These are phyloP conservation scores for Aquilaria malaccensis DNA, from an alignment of 345 rosid genomes.

Conservation along the genomic window DNA sequence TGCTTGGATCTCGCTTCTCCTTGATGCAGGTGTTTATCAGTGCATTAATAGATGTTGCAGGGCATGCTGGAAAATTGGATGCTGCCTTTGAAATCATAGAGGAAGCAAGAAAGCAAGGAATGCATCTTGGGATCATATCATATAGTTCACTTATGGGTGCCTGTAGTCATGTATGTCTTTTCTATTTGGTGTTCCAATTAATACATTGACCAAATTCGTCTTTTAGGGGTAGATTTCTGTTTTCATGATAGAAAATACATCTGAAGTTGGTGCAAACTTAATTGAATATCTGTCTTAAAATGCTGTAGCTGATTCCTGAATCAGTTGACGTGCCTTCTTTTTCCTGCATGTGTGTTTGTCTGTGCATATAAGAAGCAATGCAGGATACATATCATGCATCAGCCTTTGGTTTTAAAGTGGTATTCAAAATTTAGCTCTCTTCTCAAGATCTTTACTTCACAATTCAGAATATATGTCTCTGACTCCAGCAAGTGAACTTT, in stretches of 20 bases:
- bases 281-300: no score
- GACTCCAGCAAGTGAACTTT: background rate
- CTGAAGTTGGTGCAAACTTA: no score
- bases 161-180: conserved; percentile 76
- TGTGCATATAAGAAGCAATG: background rate
- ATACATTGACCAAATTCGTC: no score
- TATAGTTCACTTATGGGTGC: conserved; percentile 99
- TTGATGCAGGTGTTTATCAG: conserved; percentile 71
- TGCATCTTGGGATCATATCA: conserved; percentile 57
- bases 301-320: background rate
- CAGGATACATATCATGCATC: background rate
- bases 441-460: background rate
- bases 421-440: conserved; percentile 1
- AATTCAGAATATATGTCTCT: conserved; percentile 4
- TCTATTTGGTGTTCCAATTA: background rate
- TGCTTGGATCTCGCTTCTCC: conserved; percentile 11
- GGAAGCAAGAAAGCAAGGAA: conserved; percentile 59
- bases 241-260: no score
- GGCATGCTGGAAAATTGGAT: conserved; percentile 75
- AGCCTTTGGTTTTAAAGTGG: background rate
- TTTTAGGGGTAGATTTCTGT: no score
- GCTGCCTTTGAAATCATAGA: conserved; percentile 63
- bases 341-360: conserved; percentile 1
- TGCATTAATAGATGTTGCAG: conserved; percentile 83
- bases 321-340: conserved; percentile 1